These are phyloP conservation scores for Ailanthus altissimus DNA, from an alignment of 345 rosid species.

Conservation along the genomic window DNA sequence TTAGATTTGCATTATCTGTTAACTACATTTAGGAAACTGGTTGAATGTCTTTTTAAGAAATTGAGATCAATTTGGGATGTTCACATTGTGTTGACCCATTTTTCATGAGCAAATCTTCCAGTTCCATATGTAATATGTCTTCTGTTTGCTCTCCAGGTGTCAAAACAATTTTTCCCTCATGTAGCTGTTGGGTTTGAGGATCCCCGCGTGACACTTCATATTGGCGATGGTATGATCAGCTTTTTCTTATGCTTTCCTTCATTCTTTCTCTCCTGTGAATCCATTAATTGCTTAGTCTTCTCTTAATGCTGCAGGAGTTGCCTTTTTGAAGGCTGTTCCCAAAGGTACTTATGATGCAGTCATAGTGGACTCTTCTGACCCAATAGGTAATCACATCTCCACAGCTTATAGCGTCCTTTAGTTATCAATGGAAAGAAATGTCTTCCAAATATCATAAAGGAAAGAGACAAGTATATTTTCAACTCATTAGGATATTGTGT, in stretches of 20 bases:
- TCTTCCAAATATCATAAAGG: background rate
- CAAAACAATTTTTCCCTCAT: conserved; percentile 78
- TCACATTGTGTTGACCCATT: background rate
- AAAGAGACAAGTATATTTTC: background rate
- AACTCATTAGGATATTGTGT: background rate
- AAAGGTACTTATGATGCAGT: conserved; percentile 90
- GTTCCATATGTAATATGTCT: background rate
- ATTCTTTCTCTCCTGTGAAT: background rate
- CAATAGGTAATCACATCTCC: conserved; percentile 53
- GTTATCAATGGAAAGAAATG: background rate
- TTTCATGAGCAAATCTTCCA: background rate
- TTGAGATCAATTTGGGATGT: background rate
- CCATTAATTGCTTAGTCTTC: background rate
- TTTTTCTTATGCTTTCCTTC: background rate
- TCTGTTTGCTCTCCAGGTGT: conserved; percentile 51
- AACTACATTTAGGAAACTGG: background rate
- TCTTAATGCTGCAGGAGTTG: conserved; percentile 63
- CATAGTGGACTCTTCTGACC: conserved; percentile 95
- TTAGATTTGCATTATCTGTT: background rate
- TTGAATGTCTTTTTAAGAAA: background rate
- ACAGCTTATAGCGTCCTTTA: background rate
- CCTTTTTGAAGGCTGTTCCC: conserved; percentile 71
- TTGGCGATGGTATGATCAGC: conserved; percentile 77
- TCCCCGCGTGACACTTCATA: conserved; percentile 79
- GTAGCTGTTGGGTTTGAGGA: conserved; percentile 89